A percentile compares a stretch with the other conserved stretches of the same genome.
Evolutionary conservation across 768 basidiomycete species (phyloP).

Genomic region (Tremella mesenterica): DNA sequence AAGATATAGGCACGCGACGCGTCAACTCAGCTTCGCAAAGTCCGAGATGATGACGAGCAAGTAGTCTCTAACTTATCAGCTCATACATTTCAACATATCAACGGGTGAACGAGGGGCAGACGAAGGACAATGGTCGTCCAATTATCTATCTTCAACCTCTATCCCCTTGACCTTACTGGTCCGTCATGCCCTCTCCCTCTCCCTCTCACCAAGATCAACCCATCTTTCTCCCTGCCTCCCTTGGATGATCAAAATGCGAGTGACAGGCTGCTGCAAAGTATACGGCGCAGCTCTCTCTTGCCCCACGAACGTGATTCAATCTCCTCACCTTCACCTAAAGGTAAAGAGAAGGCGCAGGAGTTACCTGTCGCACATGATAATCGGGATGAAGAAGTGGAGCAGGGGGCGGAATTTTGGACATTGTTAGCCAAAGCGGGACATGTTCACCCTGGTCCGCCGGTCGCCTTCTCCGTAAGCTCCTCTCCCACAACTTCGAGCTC

Average conservation of each 20-base stretch:
- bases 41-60: no score
- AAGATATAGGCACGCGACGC: no score
- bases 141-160: no score
- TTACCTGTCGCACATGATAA: not conserved
- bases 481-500: not conserved
- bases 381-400: not conserved
- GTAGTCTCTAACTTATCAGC: no score
- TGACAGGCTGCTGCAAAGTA: slow-evolving; percentile 17
- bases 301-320: not conserved
- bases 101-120: no score
- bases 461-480: slow-evolving; percentile 6
- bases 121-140: no score
- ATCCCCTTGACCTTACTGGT: slow-evolving; percentile 4
- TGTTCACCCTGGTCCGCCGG: slow-evolving; percentile 7
- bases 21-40: no score
- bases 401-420: not conserved
- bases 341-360: slow-evolving; percentile 1
- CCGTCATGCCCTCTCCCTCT: slow-evolving; percentile 6
- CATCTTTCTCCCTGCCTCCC: slow-evolving; percentile 16
- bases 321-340: not conserved
- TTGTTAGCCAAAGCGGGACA: not conserved
- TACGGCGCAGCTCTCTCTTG: slow-evolving; percentile 2
- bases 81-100: no score
- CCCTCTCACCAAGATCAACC: not conserved
- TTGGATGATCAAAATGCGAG: slow-evolving; percentile 22